Evolutionary conservation across 352 stramenopile genomes (phyloP), one percentile per base, ranked within the genome.

Genomic region (Globisporangium irregulare): DNA sequence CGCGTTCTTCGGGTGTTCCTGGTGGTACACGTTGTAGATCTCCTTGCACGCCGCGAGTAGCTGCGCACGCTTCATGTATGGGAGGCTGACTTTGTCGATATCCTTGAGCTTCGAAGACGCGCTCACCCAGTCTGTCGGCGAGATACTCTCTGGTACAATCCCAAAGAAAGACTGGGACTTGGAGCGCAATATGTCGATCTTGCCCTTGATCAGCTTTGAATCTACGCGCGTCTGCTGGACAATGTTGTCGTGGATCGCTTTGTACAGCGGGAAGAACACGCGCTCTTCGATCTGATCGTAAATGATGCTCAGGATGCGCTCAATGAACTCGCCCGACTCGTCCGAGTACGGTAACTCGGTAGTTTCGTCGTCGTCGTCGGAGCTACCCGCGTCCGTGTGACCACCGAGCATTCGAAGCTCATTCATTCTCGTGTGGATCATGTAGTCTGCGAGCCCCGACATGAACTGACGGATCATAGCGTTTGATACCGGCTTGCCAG

Each of bases 151-250:
- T 0, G 85, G 74, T n/a, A 74, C 80, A 41, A 96, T 94, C 9
- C 86, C 88, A 22, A 96, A 96, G 56, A 94, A 96, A 20, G 82
- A 79, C 75, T 96, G 88, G 4, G 87, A 78, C 55, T 94, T 93
- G 59, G 73, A 75, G 25, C 81, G 82, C 27, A 96, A 55, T 38
- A 96, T 78, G n/a, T 94, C 84, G 25, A 94, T 92, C 70, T 93
- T 93, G 12, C 86, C 80, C 41, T 88, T 82, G 10, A 96, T 66
- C 9, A 92, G 41, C 64, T 92, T 94, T 1, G 85, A 76, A 50
- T 95, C 88, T n/a, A 78, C 74, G 20, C 77, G 74, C 1, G 81
- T 88, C 59, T 87, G 78, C 32, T 73, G 64, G 25, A 75, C 82
- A 46, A 96, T 81, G 57, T 82, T 89, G 46, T 87, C 76, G 60